Evolutionary conservation across 768 basidiomycete genomes (phyloP).

Genomic region (Saitozyma podzolica): DNA sequence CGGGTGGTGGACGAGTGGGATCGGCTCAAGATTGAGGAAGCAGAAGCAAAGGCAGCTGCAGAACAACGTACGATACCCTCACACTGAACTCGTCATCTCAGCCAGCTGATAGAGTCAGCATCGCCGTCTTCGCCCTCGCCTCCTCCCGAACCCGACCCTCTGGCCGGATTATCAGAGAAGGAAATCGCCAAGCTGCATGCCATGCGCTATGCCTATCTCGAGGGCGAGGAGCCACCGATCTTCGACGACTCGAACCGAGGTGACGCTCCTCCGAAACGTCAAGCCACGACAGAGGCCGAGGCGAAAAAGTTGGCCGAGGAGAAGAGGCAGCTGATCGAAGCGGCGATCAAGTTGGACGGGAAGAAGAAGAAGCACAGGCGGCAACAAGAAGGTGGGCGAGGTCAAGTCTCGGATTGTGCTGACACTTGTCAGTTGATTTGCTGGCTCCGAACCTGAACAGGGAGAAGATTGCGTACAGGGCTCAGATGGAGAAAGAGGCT

Average conservation of each 20-base stretch:
- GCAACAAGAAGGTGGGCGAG: slow-evolving; percentile 40
- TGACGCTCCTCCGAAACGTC: slow-evolving; percentile 31
- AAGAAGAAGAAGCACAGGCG: slow-evolving; percentile 50
- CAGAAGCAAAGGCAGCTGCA: slow-evolving; percentile 9
- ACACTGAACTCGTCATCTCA: neutral
- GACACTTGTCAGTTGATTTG: slow-evolving; percentile 37
- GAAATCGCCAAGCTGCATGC: slow-evolving; percentile 42
- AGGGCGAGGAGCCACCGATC: slow-evolving; percentile 17
- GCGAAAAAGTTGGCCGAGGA: slow-evolving; percentile 48
- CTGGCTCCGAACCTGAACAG: slow-evolving; percentile 51
- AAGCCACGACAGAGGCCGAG: slow-evolving; percentile 25
- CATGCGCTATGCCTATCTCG: slow-evolving; percentile 50
- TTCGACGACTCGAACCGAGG: neutral
- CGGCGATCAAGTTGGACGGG: slow-evolving; percentile 43
- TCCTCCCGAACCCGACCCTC: slow-evolving; percentile 13
- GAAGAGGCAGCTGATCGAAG: slow-evolving; percentile 36
- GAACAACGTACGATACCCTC: neutral
- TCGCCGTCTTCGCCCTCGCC: neutral
- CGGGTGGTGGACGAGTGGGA: slow-evolving; percentile 31
- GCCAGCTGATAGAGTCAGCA: neutral
- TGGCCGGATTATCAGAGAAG: slow-evolving; percentile 40
- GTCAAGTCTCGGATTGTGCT: neutral
- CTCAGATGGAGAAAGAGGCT: slow-evolving; percentile 45
- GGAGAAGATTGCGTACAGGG: slow-evolving; percentile 42
- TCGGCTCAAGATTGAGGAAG: slow-evolving; percentile 17